These are phyloP conservation scores for Jacaranda mimosifolia DNA, from an alignment of 257 asterid species.

Conservation along the genomic window DNA sequence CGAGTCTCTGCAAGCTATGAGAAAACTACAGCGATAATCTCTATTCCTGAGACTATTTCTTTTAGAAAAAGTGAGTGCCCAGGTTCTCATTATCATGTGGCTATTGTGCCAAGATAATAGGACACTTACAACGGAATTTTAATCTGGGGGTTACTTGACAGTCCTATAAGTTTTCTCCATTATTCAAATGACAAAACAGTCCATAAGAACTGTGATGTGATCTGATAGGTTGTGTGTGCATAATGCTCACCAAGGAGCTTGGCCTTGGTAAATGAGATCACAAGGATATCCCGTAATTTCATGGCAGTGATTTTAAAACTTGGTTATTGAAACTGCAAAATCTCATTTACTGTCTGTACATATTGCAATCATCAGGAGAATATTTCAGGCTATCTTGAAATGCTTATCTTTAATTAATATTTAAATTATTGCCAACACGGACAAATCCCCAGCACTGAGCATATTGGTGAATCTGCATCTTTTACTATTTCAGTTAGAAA, in stretches of 20 bases:
- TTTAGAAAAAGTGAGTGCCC: not conserved
- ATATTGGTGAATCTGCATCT: not conserved
- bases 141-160: not conserved
- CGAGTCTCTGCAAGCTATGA: not conserved
- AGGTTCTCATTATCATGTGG: not conserved
- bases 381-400: not conserved
- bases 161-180: not conserved
- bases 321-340: not conserved
- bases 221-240: not conserved
- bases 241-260: not conserved
- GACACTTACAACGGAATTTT: not conserved
- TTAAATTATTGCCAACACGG: not conserved
- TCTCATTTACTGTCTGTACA: not conserved
- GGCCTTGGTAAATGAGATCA: not conserved
- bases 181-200: not conserved
- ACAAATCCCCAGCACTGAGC: not conserved
- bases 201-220: not conserved
- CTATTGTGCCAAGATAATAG: not conserved
- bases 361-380: not conserved
- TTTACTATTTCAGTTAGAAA: not conserved
- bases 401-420: not conserved
- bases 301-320: not conserved
- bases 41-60: not conserved
- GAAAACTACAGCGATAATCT: no score
- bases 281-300: conserved; percentile 6